These are phyloP conservation scores for Colletotrichum sp. DNA, from an alignment of 2,329 filamentous ascomycete species.

Conservation along the genomic window DNA sequence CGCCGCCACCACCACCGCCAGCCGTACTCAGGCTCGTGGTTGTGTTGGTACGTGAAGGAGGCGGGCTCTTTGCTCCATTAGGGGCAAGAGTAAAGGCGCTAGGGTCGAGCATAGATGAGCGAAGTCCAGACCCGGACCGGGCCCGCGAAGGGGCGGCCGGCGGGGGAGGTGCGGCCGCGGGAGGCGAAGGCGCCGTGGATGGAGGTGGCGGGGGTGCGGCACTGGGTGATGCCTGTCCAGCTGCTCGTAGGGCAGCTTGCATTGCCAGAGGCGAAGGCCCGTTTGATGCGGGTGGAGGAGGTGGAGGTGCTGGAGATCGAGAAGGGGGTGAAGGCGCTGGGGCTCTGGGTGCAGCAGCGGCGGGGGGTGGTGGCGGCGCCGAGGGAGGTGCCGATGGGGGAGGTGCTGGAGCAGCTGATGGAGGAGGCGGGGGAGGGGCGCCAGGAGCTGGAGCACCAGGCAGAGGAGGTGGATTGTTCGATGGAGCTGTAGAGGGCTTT, in stretches of 20 bases:
- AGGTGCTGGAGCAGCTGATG: slow-evolving; percentile 41
- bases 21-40: slow-evolving; percentile 18
- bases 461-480: slow-evolving; percentile 37
- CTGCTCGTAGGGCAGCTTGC: slow-evolving; percentile 49
- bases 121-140: slow-evolving; percentile 52
- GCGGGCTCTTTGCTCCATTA: slow-evolving; percentile 63
- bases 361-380: slow-evolving; percentile 45
- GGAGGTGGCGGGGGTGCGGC: slow-evolving; percentile 41
- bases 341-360: slow-evolving; percentile 41
- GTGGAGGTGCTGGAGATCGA: slow-evolving; percentile 37
- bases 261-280: slow-evolving; percentile 44
- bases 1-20: slow-evolving; percentile 25
- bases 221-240: slow-evolving; percentile 43
- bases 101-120: slow-evolving; percentile 72
- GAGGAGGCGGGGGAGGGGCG: slow-evolving; percentile 34
- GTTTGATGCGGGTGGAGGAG: slow-evolving; percentile 36
- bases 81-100: slow-evolving; percentile 76
- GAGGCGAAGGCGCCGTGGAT: slow-evolving; percentile 44
- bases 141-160: slow-evolving; percentile 39
- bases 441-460: slow-evolving; percentile 34
- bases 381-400: slow-evolving; percentile 46
- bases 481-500: slow-evolving; percentile 54
- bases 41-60: slow-evolving; percentile 43
- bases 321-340: slow-evolving; percentile 41
- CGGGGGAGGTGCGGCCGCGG: slow-evolving; percentile 38